Evolutionary conservation across 306 rosid genomes (phyloP).

Genomic region (Lathyrus sativus): DNA sequence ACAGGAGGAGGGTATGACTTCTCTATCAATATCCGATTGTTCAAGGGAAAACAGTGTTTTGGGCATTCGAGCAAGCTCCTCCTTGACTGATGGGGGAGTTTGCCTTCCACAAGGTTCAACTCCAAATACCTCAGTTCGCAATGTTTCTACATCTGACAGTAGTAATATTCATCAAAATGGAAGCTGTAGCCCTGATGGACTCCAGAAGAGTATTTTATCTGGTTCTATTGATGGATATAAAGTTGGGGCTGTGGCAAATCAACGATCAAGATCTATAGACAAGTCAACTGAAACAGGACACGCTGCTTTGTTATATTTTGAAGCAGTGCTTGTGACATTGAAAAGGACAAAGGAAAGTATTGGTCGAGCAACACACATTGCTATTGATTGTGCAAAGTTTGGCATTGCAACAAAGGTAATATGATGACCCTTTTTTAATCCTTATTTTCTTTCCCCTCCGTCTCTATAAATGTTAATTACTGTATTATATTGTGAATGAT

Average conservation of each 20-base stretch:
- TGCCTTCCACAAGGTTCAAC: conserved; percentile 67
- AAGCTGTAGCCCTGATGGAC: conserved; percentile 85
- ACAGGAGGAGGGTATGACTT: conserved; percentile 48
- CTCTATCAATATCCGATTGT: conserved; percentile 53
- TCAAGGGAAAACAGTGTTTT: conserved; percentile 53
- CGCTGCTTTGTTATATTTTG: conserved; percentile 81
- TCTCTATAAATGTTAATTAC: neutral
- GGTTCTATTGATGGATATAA: conserved; percentile 56
- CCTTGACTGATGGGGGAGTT: conserved; percentile 61
- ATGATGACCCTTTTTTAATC: conserved; percentile 7
- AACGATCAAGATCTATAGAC: conserved; percentile 50
- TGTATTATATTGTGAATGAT: conserved; percentile 14
- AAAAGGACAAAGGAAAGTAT: conserved; percentile 95
- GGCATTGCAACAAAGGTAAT: conserved; percentile 86
- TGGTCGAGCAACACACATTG: conserved; percentile 88
- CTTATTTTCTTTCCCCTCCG: neutral
- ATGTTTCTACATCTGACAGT: conserved; percentile 71
- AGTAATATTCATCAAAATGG: conserved; percentile 71
- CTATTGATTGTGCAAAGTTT: conserved; percentile 91
- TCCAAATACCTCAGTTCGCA: conserved; percentile 56
- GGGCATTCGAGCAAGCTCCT: conserved; percentile 62
- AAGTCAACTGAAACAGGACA: conserved; percentile 66
- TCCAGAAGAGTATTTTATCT: conserved; percentile 54
- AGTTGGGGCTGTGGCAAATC: conserved; percentile 51
- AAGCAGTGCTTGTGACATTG: conserved; percentile 79